Evolutionary conservation across 208 protist genomes (phyloP), one percentile per base, ranked within the genome.

Genomic region (Acanthamoeba healyi): DNA sequence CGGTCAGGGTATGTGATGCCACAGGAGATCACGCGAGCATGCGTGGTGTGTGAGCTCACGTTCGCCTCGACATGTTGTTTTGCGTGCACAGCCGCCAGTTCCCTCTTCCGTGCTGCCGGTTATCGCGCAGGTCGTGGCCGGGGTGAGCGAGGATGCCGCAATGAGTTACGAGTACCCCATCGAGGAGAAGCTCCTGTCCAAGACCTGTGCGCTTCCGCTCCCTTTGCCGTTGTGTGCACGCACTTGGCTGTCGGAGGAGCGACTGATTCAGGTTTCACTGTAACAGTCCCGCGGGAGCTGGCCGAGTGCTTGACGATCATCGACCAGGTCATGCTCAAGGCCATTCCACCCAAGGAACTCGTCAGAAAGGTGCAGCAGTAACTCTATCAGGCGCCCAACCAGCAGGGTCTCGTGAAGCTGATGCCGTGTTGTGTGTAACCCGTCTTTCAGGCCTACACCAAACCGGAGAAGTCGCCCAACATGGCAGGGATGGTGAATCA

Each of bases 261-360:
- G 12, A 22, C 54, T 61, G 12, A 61, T 61, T 61, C 15, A 61
- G 12, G 22, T 61, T 22, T 61, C 54, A 61, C 54, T 61, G 12
- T 17, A 24, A 34, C 58, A 67, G 58, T 74, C 65, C 65, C 65
- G 32, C 65, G 65, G 2, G 65, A 74, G 34, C 65, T 74, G 65
- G 65, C 65, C 34, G 65, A 74, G 34, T 74, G 65, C 34, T 22
- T 74, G 32, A 74, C 65, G 5, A 74, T 74, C 32, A 74, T 86
- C 32, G 74, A 86, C 26, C 46, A 86, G 42, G 74, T 36, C 38
- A 86, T 86, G 74, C 74, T 86, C 46, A 86, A 86, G 32, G 74
- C 74, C 42, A 86, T 86, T 22, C 74, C 74, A 22, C 74, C 74
- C 38, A 86, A 86, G 46, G 74, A 86, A 38, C 46, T 86, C n/a